A percentile compares a stretch with the other conserved stretches of the same genome.
phyloP scores from a whole-genome alignment of 2,329 filamentous ascomycete genomes.

The Pseudopithomyces chartarum region DNA sequence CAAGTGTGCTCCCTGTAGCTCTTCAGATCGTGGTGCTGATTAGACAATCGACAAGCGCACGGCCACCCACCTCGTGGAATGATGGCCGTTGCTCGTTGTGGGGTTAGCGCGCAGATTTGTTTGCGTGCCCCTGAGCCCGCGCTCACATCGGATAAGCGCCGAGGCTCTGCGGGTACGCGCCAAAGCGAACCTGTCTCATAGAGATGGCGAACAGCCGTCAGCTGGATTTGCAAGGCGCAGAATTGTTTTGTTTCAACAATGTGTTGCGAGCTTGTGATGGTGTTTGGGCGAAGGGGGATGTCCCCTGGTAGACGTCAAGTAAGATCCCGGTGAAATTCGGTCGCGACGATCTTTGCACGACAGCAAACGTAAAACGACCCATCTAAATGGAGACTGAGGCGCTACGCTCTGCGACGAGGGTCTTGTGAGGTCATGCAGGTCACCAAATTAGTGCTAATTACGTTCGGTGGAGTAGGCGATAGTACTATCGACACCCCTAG shows the following conservation, averaged over 20 bases:
- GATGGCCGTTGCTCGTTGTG: conserved; percentile 21
- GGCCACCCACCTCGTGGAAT: conserved; percentile 19
- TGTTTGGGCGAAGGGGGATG: conserved; percentile 9
- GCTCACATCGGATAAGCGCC: conserved; percentile 29
- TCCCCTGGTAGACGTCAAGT: background rate
- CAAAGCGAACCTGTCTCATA: conserved; percentile 23
- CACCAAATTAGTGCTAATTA: conserved; percentile 41
- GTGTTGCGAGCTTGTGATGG: conserved; percentile 16
- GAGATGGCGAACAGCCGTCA: conserved; percentile 17
- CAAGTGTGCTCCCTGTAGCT: background rate
- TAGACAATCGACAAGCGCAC: conserved; percentile 2
- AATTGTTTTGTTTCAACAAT: conserved; percentile 16
- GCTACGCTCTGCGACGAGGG: conserved; percentile 13
- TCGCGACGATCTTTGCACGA: conserved; percentile 23
- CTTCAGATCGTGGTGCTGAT: background rate
- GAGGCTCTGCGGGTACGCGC: conserved; percentile 29
- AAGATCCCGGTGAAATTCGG: conserved; percentile 6
- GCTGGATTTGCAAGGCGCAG: conserved; percentile 24
- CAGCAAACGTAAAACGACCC: conserved; percentile 23
- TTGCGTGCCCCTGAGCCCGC: conserved; percentile 25
- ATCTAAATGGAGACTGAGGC: conserved; percentile 32
- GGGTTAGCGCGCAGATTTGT: conserved; percentile 27
- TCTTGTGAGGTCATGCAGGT: conserved; percentile 39
- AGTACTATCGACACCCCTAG: conserved; percentile 33
- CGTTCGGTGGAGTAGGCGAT: conserved; percentile 32